Evolutionary conservation across 78 protist species (phyloP).

Genomic region (Pelomyxa schiedti): DNA sequence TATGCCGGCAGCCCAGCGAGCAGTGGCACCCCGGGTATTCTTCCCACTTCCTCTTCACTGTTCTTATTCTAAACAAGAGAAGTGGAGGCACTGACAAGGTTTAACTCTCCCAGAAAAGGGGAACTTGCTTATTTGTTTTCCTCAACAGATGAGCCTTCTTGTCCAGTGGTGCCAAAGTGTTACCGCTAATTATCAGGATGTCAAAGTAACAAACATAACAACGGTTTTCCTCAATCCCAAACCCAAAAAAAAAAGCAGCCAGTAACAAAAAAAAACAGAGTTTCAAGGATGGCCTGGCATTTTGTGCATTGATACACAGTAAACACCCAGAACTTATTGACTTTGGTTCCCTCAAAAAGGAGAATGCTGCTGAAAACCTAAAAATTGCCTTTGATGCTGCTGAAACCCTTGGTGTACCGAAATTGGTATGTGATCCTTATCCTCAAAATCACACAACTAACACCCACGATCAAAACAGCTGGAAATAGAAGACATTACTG

Average conservation of each 20-base stretch:
- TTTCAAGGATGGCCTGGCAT: constrained; percentile 58
- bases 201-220: constrained; percentile 41
- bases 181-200: constrained; percentile 24
- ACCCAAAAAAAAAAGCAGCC: neutral
- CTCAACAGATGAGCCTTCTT: too few species aligned
- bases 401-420: constrained; percentile 15
- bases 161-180: constrained; percentile 59
- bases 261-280: constrained; percentile 12
- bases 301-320: constrained; percentile 64
- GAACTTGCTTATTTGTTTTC: too few species aligned
- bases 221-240: neutral
- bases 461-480: neutral
- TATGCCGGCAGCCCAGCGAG: too few species aligned
- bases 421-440: neutral
- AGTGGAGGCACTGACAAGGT: too few species aligned
- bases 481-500: neutral
- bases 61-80: too few species aligned
- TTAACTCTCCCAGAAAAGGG: too few species aligned
- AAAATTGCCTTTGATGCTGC: constrained; percentile 65
- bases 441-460: neutral
- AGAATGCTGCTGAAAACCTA: constrained; percentile 42
- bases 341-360: constrained; percentile 20
- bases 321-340: constrained; percentile 55
- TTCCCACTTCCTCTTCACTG: too few species aligned
- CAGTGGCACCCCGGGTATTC: too few species aligned